These are phyloP conservation scores for Boeremia lycopersici DNA, from an alignment of 2,329 filamentous ascomycete genomes.

Conservation along the genomic window DNA sequence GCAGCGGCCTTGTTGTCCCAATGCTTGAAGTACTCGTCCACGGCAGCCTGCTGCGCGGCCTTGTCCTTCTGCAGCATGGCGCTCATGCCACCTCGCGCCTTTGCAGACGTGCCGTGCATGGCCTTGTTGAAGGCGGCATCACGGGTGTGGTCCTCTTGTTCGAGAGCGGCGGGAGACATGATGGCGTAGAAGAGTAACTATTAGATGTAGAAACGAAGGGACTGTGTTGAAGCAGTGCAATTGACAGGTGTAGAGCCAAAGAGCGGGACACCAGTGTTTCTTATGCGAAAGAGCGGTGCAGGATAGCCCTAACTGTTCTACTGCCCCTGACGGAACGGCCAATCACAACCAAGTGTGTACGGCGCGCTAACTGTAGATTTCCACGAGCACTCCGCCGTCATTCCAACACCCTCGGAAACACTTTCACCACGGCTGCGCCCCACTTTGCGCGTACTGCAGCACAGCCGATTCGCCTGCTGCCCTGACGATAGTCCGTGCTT, in stretches of 20 bases:
- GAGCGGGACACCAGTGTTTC: slow-evolving; percentile 20
- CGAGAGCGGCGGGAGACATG: slow-evolving; percentile 66
- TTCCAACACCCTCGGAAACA: slow-evolving; percentile 10
- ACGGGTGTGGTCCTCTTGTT: slow-evolving; percentile 80
- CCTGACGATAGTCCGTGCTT: not conserved
- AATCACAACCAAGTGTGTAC: slow-evolving; percentile 12
- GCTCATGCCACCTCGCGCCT: slow-evolving; percentile 73
- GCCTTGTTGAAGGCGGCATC: slow-evolving; percentile 92
- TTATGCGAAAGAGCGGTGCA: slow-evolving; percentile 36
- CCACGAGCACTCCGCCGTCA: slow-evolving; percentile 7
- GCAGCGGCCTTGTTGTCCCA: slow-evolving; percentile 84
- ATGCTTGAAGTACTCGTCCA: slow-evolving; percentile 95
- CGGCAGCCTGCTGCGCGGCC: slow-evolving; percentile 77
- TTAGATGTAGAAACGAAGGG: slow-evolving; percentile 6
- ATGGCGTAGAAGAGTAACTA: slow-evolving; percentile 25
- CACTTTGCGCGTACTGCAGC: slow-evolving; percentile 13
- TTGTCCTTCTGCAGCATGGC: slow-evolving; percentile 87
- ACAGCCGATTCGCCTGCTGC: slow-evolving; percentile 5
- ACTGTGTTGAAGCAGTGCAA: slow-evolving; percentile 24
- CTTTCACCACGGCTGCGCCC: slow-evolving; percentile 13
- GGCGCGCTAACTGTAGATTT: slow-evolving; percentile 6
- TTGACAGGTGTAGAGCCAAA: slow-evolving; percentile 23
- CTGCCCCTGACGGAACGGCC: slow-evolving; percentile 18
- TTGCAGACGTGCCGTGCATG: slow-evolving; percentile 77
- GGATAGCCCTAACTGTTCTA: slow-evolving; percentile 26